Conservation (phyloP, 2,329 filamentous ascomycete species). For the Plectosphaerella cucumerina region DNA sequence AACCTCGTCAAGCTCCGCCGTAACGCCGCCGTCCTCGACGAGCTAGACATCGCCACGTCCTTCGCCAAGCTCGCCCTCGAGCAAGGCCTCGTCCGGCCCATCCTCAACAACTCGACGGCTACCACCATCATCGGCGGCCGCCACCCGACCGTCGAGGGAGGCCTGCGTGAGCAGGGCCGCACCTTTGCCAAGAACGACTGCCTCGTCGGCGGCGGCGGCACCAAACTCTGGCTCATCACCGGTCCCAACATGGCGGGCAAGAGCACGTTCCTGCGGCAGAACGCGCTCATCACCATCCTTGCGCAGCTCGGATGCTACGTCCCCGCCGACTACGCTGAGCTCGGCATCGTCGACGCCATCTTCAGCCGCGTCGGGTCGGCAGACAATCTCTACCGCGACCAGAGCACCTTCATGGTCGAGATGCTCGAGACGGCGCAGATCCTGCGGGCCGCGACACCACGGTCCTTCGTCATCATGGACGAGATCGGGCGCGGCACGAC, state of each 20-base stretch:
- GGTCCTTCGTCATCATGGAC: conserved; percentile 96
- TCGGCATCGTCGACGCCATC: conserved; percentile 92
- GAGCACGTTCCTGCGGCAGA: conserved; percentile 92
- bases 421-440: conserved; percentile 97
- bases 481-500: conserved; percentile 95
- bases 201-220: conserved; percentile 65
- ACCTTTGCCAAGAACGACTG: conserved; percentile 85
- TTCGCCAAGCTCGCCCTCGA: conserved; percentile 78
- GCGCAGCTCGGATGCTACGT: conserved; percentile 93
- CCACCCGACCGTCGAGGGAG: conserved; percentile 87
- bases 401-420: conserved; percentile 99
- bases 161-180: conserved; percentile 73
- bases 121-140: conserved; percentile 82
- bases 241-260: conserved; percentile 99
- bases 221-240: conserved; percentile 64
- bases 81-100: conserved; percentile 68
- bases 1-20: conserved; percentile 83
- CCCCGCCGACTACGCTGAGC: conserved; percentile 77
- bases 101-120: conserved; percentile 58
- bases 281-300: conserved; percentile 88
- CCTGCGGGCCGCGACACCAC: conserved; percentile 74
- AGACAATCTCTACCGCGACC: conserved; percentile 89
- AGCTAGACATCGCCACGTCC: conserved; percentile 84
- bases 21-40: conserved; percentile 88
- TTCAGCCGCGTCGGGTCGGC: conserved; percentile 92